Conservation (phyloP, 2,329 filamentous ascomycete genomes). For the Blastomyces gilchristii region DNA sequence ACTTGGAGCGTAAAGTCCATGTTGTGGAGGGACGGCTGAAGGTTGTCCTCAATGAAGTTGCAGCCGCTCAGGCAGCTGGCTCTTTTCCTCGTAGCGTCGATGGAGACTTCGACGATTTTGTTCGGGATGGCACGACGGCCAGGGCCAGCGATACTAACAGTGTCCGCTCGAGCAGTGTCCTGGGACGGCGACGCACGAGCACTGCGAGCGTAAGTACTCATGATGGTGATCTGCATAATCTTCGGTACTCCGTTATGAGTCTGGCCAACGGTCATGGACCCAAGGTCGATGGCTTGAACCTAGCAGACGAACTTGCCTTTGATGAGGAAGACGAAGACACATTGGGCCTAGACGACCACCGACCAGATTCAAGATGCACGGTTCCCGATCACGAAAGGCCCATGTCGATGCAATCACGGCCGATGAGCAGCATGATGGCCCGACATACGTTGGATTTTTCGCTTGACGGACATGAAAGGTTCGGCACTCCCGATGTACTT, state of each 20-base stretch:
- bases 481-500: slow-evolving; percentile 18
- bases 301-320: slow-evolving; percentile 86
- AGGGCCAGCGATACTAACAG: slow-evolving; percentile 60
- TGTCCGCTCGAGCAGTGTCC: slow-evolving; percentile 60
- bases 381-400: slow-evolving; percentile 35
- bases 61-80: slow-evolving; percentile 27
- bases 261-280: slow-evolving; percentile 44
- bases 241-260: slow-evolving; percentile 62
- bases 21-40: slow-evolving; percentile 83
- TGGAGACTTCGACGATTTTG: slow-evolving; percentile 51
- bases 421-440: slow-evolving; percentile 30
- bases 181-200: slow-evolving; percentile 49
- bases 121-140: slow-evolving; percentile 47
- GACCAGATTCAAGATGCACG: slow-evolving; percentile 42
- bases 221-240: slow-evolving; percentile 43
- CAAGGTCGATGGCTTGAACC: slow-evolving; percentile 58
- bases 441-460: slow-evolving; percentile 38
- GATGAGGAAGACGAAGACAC: slow-evolving; percentile 61
- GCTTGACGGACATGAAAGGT: slow-evolving; percentile 25
- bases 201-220: slow-evolving; percentile 43
- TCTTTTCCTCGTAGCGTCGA: slow-evolving; percentile 34
- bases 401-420: slow-evolving; percentile 32
- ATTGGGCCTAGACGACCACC: slow-evolving; percentile 56
- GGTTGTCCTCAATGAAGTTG: slow-evolving; percentile 73
- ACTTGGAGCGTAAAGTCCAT: slow-evolving; percentile 73